Percentiles rank a stretch among this genome's conserved stretches.
phyloP scores from a whole-genome alignment of 2,329 filamentous ascomycete species.

The Sporothrix variecibatus region DNA sequence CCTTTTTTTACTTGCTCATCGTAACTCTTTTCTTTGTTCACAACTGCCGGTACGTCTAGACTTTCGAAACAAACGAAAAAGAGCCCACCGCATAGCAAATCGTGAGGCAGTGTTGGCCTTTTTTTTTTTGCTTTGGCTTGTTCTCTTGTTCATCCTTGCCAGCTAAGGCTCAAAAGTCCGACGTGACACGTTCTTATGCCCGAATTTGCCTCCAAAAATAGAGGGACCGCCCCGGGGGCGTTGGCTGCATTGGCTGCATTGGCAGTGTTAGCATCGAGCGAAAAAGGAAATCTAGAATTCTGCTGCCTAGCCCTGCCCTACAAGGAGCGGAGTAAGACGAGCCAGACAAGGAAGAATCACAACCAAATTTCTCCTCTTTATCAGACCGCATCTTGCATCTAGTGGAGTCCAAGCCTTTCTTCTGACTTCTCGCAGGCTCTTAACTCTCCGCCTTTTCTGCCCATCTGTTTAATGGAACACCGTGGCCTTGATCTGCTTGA shows the following conservation, averaged over 20 bases:
- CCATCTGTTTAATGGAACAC: background rate
- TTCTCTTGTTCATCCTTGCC: background rate
- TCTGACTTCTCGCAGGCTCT: background rate
- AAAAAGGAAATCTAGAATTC: background rate
- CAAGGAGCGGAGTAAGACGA: background rate
- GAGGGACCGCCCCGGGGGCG: background rate
- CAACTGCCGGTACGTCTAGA: background rate
- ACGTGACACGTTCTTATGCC: background rate
- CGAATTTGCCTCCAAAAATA: conserved; percentile 17
- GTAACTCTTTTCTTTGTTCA: background rate
- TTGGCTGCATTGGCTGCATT: background rate
- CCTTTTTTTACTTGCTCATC: background rate
- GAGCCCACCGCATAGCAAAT: background rate
- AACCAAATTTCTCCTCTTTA: no score
- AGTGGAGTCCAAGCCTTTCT: background rate
- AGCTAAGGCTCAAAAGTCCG: background rate
- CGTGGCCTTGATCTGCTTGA: background rate
- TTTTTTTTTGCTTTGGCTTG: background rate
- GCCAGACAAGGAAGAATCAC: background rate
- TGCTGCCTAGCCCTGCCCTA: conserved; percentile 18
- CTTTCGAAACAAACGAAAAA: background rate
- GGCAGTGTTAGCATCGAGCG: background rate
- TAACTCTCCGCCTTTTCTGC: background rate
- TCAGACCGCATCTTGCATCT: conserved; percentile 6
- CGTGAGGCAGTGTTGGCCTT: background rate